Percentiles rank a stretch among this genome's conserved stretches.
These are phyloP conservation scores for Phytopythium montanum DNA, from an alignment of 352 stramenopile genomes.

Conservation along the genomic window DNA sequence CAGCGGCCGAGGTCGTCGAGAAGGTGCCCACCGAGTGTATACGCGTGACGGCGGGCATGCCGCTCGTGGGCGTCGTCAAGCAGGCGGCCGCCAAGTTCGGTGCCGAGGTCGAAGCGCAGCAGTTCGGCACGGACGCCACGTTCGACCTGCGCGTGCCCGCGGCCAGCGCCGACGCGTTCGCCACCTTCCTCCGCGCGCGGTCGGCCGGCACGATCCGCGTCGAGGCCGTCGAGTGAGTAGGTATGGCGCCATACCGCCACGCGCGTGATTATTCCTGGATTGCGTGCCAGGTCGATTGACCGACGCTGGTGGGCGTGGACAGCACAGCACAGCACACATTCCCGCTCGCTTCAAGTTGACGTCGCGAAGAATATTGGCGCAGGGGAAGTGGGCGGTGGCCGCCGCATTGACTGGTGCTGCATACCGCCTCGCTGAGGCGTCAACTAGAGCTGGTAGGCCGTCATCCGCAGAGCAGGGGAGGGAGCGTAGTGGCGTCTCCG, in stretches of 20 bases:
- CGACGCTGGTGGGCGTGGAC: not conserved
- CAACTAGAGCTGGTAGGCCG: not conserved
- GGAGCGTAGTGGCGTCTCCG: not conserved
- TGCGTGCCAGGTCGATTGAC: not conserved
- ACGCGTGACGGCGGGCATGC: conserved; percentile 24
- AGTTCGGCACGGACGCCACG: conserved; percentile 19
- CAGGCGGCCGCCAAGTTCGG: conserved; percentile 36
- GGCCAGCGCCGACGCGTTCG: conserved; percentile 22
- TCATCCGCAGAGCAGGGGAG: not conserved
- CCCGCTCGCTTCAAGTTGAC: not conserved
- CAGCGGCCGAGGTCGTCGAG: conserved; percentile 47
- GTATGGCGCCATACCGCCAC: no score
- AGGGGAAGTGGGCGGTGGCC: not conserved
- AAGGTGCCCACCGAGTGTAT: conserved; percentile 41
- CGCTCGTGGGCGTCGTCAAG: conserved; percentile 43
- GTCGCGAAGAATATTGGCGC: not conserved
- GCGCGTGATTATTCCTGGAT: conserved; percentile 1
- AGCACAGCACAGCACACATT: not conserved
- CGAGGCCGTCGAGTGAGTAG: conserved; percentile 7
- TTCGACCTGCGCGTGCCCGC: conserved; percentile 47
- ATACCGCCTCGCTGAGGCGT: not conserved
- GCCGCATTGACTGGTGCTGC: not conserved
- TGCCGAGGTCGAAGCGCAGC: conserved; percentile 40
- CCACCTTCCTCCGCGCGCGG: conserved; percentile 34
- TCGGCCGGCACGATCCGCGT: conserved; percentile 41